A percentile compares a stretch with the other conserved stretches of the same genome.
Evolutionary conservation across 2,329 filamentous ascomycete genomes (phyloP).

Genomic region (Hymenoscyphus repandus): DNA sequence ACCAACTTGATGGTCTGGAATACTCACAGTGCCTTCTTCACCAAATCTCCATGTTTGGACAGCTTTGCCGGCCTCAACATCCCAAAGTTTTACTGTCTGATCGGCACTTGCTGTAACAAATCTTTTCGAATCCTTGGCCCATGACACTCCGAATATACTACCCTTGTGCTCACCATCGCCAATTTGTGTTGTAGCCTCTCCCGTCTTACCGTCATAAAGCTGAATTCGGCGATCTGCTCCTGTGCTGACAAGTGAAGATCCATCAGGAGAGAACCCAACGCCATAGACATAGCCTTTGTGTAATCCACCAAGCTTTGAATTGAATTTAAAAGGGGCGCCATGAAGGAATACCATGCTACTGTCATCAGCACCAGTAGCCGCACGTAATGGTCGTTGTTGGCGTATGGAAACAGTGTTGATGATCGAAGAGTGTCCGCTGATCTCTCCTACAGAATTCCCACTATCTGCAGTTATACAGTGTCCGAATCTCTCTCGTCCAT

Average conservation of each 20-base stretch:
- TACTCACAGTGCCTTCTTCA: conserved; percentile 62
- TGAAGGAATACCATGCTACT: conserved; percentile 87
- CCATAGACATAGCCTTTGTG: conserved; percentile 89
- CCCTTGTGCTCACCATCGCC: conserved; percentile 83
- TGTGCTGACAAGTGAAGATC: conserved; percentile 74
- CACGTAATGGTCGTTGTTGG: conserved; percentile 83
- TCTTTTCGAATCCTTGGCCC: conserved; percentile 79
- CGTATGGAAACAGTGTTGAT: conserved; percentile 90
- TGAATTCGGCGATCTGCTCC: conserved; percentile 91
- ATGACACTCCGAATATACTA: conserved; percentile 87
- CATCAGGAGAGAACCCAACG: conserved; percentile 85
- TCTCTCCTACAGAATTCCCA: conserved; percentile 92
- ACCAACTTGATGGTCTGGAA: conserved; percentile 86
- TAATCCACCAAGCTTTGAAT: conserved; percentile 69
- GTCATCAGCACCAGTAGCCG: conserved; percentile 88
- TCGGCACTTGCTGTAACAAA: conserved; percentile 92
- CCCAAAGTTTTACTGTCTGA: conserved; percentile 93
- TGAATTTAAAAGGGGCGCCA: conserved; percentile 93
- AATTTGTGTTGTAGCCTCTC: conserved; percentile 72
- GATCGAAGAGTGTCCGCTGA: conserved; percentile 82
- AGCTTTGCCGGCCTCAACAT: conserved; percentile 71
- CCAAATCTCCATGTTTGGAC: conserved; percentile 83
- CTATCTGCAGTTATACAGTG: conserved; percentile 94
- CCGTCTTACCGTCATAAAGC: conserved; percentile 94
- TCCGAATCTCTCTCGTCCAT: conserved; percentile 89